Base-by-base conservation (phyloP, 2,329 filamentous ascomycete species). In the Geosmithia flava region DNA sequence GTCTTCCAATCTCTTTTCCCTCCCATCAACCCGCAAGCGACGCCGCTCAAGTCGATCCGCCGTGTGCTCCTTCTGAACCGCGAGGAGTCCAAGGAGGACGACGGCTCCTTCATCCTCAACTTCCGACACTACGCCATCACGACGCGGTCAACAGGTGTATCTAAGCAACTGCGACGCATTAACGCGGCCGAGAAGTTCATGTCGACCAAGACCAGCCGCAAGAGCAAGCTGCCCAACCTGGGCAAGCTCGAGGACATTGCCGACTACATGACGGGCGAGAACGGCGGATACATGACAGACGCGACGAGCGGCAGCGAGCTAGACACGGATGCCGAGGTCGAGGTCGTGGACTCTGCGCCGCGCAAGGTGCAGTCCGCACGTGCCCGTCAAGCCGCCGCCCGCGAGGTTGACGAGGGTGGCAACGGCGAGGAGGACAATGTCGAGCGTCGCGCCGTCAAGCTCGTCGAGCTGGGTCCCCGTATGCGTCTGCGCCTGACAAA, bases 1-100 rank as follows among this genome's bases (percentile, higher is more conserved):
- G 82, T 96, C 59, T 98, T 97, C 68, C 91, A 96, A 65, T 95
- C 88, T 7, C 78, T 98, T 37, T 97, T 98, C 59, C 91, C 93
- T 3, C 87, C 90, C 1, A 96, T 98, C 64, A 93, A 93, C 57
- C 93, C 93, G 0, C 88, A 95, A 65, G 79, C 80, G 29, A 95
- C 88, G 2, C 88, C 93, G 1, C 76, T 98, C 37, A 85, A 87
- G 57, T 89, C 88, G n/a, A 96, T 98, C 61, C 85, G 86, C 54
- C 81, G 93, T 59, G 87, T 97, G 1, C 77, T 98, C 49, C 78
- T 98, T 19, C 69, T 98, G 49, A 95, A 97, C 65, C 83, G 93
- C 52, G 88, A 95, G 61, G 68, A 69, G 48, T 66, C 70, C 15
- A 64, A 69, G 19, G 70, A 74, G 39, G 75, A 81, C 46, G 76